These are phyloP conservation scores for Blastocystis sp. DNA, from an alignment of 352 stramenopile species.

Conservation along the genomic window DNA sequence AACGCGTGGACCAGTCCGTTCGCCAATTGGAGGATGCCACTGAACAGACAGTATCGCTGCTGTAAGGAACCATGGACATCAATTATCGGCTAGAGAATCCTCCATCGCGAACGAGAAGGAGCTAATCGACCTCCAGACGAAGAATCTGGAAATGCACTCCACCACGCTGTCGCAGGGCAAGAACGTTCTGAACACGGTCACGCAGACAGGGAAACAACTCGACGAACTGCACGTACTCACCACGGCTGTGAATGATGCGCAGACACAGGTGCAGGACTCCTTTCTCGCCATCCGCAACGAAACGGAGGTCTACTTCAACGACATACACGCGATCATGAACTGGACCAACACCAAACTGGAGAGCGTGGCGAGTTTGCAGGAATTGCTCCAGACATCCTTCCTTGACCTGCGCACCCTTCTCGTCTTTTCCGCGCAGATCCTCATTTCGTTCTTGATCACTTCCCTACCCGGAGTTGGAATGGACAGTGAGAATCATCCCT, in stretches of 20 bases:
- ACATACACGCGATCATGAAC: not conserved
- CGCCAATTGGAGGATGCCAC: constrained; percentile 22
- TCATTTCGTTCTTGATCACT: constrained; percentile 13
- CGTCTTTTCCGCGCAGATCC: not conserved
- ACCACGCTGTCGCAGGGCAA: constrained; percentile 18
- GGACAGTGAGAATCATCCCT: not conserved
- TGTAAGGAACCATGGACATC: not conserved
- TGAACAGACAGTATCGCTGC: not conserved
- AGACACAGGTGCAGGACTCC: constrained; percentile 8
- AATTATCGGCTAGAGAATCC: not conserved
- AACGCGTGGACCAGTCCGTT: constrained; percentile 39
- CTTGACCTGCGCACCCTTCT: not conserved
- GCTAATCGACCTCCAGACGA: constrained; percentile 15
- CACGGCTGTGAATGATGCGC: not conserved
- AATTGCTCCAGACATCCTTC: not conserved
- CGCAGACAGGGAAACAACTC: not conserved
- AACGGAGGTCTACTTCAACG: not conserved
- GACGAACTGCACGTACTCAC: not conserved
- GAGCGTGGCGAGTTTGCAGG: not conserved
- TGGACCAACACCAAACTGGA: constrained; percentile 44
- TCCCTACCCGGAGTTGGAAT: constrained; percentile 32
- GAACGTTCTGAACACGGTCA: constrained; percentile 18
- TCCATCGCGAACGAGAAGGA: constrained; percentile 38
- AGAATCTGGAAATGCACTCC: constrained; percentile 9
- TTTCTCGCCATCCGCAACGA: constrained; percentile 32